Base-by-base conservation (phyloP, 805 yeast species). In the Yamadazyma paraphyllophila region DNA sequence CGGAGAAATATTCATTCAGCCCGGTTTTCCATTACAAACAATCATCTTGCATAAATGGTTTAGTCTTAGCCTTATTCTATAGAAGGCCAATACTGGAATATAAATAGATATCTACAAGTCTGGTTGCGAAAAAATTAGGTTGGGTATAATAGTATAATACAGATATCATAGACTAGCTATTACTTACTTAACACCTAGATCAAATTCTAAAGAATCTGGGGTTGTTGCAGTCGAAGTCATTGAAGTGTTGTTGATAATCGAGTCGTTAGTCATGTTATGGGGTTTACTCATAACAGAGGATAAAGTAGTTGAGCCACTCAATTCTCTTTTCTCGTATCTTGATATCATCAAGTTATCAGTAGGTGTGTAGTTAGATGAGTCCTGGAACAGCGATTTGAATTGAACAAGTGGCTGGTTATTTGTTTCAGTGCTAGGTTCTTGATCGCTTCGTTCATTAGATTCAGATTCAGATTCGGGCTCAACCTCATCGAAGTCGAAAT, bases 281-380 rank as follows among this genome's bases (percentile, higher is more conserved):
- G 45, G 35, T n/a, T 49, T 51, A 43, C 60, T 56, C 54, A 55
- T 54, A 2, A 56, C 51, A 8, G 60, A 55, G 7, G 60, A 53
- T 3, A 47, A 41, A n/a, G 56, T 45, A 7, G 60, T 55, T 1
- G 60, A 46, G 6, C 41, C 48, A 7, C 56, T 50, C n/a, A 39
- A 20, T 20, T 48, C 49, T 46, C 54, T 45, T 15, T 32, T 47
- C 24, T 41, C 46, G 14, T 25, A 35, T 12, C 34, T 29, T 30
- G 16, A 30, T 10, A 27, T 17, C 11, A 14, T 24, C 12, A 13
- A 17, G 14, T 13, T 12, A 17, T 8, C n/a, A 14, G 43, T 9
- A 14, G 36, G 30, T 5, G 26, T 5, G 16, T 10, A 12, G 2
- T 39, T 35, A 14, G 12, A 30, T 17, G 9, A 9, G 2, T 35